A percentile compares a stretch with the other conserved stretches of the same genome.
Conservation (phyloP, 805 yeast genomes). For the Candida sanyiensis region DNA sequence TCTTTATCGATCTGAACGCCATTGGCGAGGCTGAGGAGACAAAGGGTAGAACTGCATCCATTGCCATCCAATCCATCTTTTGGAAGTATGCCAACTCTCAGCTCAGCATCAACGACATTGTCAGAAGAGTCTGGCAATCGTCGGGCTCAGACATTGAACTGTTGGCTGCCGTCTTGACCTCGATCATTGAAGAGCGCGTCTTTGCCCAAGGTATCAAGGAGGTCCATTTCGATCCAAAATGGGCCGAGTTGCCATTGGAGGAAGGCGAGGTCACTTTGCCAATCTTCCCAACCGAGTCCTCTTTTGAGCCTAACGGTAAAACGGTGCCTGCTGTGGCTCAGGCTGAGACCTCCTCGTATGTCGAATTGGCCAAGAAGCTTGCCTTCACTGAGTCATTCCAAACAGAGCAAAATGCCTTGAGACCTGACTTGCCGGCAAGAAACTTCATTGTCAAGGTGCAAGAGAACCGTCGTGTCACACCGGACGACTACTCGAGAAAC, state of each 20-base stretch:
- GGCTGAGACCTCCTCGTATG: slow-evolving; percentile 36
- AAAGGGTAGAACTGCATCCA: slow-evolving; percentile 65
- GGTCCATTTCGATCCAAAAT: slow-evolving; percentile 26
- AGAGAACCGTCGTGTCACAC: slow-evolving; percentile 89
- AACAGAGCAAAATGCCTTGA: slow-evolving; percentile 44
- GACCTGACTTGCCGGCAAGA: slow-evolving; percentile 86
- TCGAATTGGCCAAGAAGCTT: slow-evolving; percentile 60
- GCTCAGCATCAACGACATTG: slow-evolving; percentile 53
- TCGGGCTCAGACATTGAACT: slow-evolving; percentile 79
- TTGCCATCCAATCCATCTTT: slow-evolving; percentile 75
- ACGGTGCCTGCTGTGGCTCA: slow-evolving; percentile 32
- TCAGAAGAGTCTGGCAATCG: slow-evolving; percentile 72
- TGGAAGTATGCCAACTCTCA: slow-evolving; percentile 68
- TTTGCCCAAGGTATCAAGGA: slow-evolving; percentile 40
- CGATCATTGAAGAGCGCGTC: slow-evolving; percentile 50
- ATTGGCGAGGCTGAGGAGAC: slow-evolving; percentile 67
- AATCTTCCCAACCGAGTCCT: slow-evolving; percentile 53
- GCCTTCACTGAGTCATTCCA: slow-evolving; percentile 78
- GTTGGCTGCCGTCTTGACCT: slow-evolving; percentile 64
- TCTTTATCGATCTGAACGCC: slow-evolving; percentile 54
- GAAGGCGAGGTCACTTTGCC: slow-evolving; percentile 41
- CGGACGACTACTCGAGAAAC: slow-evolving; percentile 82
- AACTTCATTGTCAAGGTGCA: slow-evolving; percentile 86
- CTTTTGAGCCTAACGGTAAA: slow-evolving; percentile 62
- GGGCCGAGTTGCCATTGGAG: slow-evolving; percentile 24